phyloP scores from a whole-genome alignment of 805 yeast genomes.

The Geotrichum ghanense region DNA sequence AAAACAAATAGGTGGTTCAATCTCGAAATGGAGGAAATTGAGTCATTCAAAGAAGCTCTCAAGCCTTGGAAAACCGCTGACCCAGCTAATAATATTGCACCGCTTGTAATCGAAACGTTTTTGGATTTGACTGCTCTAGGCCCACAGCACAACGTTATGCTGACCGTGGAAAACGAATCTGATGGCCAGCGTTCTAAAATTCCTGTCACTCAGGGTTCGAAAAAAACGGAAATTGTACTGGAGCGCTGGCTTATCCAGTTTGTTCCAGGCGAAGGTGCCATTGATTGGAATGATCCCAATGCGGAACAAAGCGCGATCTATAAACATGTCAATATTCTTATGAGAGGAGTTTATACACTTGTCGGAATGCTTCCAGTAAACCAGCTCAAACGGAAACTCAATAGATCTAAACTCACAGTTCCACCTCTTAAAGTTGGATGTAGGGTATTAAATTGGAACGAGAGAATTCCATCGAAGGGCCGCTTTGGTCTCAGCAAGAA shows the following conservation, averaged over 20 bases:
- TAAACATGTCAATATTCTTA: slow-evolving; percentile 60
- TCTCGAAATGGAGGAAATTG: slow-evolving; percentile 29
- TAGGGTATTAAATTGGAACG: slow-evolving; percentile 58
- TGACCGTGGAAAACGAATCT: slow-evolving; percentile 34
- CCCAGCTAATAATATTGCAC: slow-evolving; percentile 38
- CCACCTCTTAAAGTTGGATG: slow-evolving; percentile 41
- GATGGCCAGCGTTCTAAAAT: slow-evolving; percentile 28
- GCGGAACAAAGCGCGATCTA: slow-evolving; percentile 56
- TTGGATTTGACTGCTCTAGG: slow-evolving; percentile 52
- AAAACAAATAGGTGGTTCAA: slow-evolving; percentile 28
- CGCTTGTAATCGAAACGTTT: slow-evolving; percentile 76
- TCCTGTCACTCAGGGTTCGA: slow-evolving; percentile 47
- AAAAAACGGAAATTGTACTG: slow-evolving; percentile 74
- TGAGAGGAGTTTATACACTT: slow-evolving; percentile 62
- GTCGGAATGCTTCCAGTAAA: slow-evolving; percentile 62
- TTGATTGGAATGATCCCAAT: slow-evolving; percentile 6
- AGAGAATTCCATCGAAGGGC: slow-evolving; percentile 70
- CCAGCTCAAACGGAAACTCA: slow-evolving; percentile 39
- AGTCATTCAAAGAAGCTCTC: slow-evolving; percentile 42
- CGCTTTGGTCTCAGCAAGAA: slow-evolving; percentile 73
- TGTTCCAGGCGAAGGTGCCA: slow-evolving; percentile 31
- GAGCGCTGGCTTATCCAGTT: slow-evolving; percentile 91
- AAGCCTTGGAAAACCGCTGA: slow-evolving; percentile 43
- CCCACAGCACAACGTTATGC: slow-evolving; percentile 45
- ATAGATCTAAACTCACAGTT: slow-evolving; percentile 28